Evolutionary conservation across 805 yeast species (phyloP).

Genomic region (Teunomyces kruisii): DNA sequence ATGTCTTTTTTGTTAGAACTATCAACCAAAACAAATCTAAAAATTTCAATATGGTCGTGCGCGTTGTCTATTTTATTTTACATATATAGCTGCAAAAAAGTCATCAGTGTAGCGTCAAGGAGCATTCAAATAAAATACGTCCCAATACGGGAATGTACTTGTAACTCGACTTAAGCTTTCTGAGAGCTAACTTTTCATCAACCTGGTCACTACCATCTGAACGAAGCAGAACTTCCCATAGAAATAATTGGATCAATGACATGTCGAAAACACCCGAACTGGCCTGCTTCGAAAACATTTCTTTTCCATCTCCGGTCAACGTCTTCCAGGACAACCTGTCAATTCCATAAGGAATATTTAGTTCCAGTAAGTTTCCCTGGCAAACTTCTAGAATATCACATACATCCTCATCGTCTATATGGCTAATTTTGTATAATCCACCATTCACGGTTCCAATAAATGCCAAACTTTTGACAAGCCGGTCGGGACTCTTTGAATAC

Average conservation of each 20-base stretch:
- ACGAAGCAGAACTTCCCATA: background rate
- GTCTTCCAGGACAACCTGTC: background rate
- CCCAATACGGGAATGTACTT: background rate
- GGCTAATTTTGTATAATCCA: slow-evolving; percentile 18
- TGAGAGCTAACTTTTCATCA: background rate
- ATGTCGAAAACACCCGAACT: background rate
- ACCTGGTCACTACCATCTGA: background rate
- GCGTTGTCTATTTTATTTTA: background rate
- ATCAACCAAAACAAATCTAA: background rate
- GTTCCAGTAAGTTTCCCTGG: background rate
- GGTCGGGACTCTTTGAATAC: background rate
- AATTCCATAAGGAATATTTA: background rate
- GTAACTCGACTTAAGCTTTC: background rate
- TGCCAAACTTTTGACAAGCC: slow-evolving; percentile 5
- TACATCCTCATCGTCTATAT: background rate
- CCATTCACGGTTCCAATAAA: slow-evolving; percentile 31
- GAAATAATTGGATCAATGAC: background rate
- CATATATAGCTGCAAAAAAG: background rate
- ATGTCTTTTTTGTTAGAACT: background rate
- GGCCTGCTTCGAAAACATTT: background rate
- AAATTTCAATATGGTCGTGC: slow-evolving; percentile 3
- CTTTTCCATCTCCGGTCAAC: background rate
- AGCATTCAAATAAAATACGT: background rate
- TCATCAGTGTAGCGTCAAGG: background rate
- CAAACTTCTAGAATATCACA: background rate